These are phyloP conservation scores for Colletotrichum aenigma DNA, from an alignment of 2,329 filamentous ascomycete species.

Conservation along the genomic window DNA sequence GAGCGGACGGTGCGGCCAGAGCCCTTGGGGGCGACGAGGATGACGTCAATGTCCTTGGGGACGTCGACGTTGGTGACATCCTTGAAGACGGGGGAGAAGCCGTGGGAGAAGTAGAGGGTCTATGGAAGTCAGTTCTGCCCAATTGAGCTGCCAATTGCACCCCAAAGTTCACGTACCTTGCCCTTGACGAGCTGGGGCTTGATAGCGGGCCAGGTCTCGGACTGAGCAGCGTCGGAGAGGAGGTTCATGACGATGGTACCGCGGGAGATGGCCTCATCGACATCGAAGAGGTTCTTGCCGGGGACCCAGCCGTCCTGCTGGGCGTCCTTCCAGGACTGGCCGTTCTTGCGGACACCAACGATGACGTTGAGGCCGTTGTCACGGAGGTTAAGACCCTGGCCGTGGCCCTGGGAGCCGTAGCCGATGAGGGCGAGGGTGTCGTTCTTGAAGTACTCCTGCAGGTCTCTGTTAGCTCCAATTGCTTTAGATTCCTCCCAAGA, in stretches of 20 bases:
- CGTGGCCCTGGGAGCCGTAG: slow-evolving; percentile 97
- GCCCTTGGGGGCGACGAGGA: slow-evolving; percentile 98
- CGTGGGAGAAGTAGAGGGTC: slow-evolving; percentile 99
- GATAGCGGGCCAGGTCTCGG: slow-evolving; percentile 97
- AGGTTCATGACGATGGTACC: slow-evolving; percentile 99
- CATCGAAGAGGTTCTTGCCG: slow-evolving; percentile 98
- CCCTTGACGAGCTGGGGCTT: slow-evolving; percentile 98
- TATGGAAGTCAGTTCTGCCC: slow-evolving; percentile 39
- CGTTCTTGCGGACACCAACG: slow-evolving; percentile 97
- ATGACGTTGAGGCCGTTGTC: slow-evolving; percentile 99
- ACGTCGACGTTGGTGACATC: slow-evolving; percentile 98
- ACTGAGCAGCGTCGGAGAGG: slow-evolving; percentile 96
- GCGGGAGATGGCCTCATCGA: slow-evolving; percentile 92
- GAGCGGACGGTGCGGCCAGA: slow-evolving; percentile 98
- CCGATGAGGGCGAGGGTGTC: slow-evolving; percentile 99
- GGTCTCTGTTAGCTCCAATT: slow-evolving; percentile 15
- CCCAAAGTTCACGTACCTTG: slow-evolving; percentile 71
- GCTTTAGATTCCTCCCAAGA: background rate
- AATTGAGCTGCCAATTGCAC: background rate
- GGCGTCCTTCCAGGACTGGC: slow-evolving; percentile 98
- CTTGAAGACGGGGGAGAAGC: slow-evolving; percentile 99
- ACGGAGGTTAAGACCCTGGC: slow-evolving; percentile 98
- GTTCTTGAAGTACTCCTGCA: slow-evolving; percentile 98
- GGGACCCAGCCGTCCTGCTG: slow-evolving; percentile 96
- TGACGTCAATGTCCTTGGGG: slow-evolving; percentile 94